A percentile compares a stretch with the other conserved stretches of the same genome.
Evolutionary conservation across 345 rosid genomes (phyloP).

Genomic region (Firmiana major): DNA sequence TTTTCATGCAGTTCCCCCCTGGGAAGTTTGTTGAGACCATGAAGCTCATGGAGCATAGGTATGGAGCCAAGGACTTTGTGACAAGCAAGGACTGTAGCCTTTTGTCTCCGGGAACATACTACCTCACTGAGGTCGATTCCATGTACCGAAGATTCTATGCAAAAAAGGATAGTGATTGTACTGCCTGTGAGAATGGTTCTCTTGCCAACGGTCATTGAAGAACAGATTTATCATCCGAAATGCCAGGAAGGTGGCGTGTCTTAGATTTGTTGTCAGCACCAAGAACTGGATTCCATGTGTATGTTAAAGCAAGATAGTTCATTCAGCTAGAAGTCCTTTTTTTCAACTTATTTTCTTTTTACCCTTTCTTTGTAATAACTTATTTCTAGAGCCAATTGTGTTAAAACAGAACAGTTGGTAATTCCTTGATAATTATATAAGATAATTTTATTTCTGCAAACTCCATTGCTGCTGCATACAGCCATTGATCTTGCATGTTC

Average conservation of each 20-base stretch:
- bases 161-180: conserved; percentile 39
- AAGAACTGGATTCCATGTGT: conserved; percentile 15
- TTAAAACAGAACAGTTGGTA: background rate
- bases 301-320: conserved; percentile 19
- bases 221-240: background rate
- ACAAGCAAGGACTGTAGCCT: conserved; percentile 86
- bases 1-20: conserved; percentile 55
- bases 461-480: background rate
- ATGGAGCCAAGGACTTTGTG: conserved; percentile 94
- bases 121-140: conserved; percentile 88
- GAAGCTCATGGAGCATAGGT: conserved; percentile 96
- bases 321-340: background rate
- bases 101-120: conserved; percentile 86
- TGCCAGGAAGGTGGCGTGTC: background rate
- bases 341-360: background rate
- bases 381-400: conserved; percentile 4
- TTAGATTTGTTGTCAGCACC: conserved; percentile 12
- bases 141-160: conserved; percentile 92
- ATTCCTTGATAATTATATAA: background rate
- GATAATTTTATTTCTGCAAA: background rate
- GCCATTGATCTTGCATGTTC: background rate
- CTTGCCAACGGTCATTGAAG: conserved; percentile 67
- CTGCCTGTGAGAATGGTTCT: conserved; percentile 41
- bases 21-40: conserved; percentile 81
- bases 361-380: background rate